These are phyloP conservation scores for Coprinopsis cinerea DNA, from an alignment of 768 basidiomycete species.

Conservation along the genomic window DNA sequence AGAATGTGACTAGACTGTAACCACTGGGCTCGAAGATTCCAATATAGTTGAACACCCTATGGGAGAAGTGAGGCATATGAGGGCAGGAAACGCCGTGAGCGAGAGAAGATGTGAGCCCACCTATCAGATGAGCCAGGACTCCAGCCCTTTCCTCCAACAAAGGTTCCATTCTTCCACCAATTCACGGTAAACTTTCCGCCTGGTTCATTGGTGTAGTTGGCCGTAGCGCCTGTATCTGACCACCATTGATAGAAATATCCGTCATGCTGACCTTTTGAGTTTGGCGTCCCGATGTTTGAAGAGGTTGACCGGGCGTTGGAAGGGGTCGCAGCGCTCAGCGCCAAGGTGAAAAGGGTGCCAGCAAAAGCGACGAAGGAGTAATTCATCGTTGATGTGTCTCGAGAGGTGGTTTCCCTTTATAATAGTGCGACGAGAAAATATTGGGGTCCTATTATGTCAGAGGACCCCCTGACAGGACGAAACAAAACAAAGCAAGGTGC, in stretches of 20 bases:
- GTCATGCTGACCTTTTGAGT: constrained; percentile 23
- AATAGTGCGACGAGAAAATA: too few species aligned
- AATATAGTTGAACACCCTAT: constrained; percentile 30
- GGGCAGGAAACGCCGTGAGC: neutral
- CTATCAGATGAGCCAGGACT: constrained; percentile 25
- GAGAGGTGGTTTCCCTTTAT: too few species aligned
- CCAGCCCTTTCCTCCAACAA: constrained; percentile 35
- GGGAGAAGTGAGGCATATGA: neutral
- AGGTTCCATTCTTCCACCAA: constrained; percentile 25
- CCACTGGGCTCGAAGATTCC: constrained; percentile 32
- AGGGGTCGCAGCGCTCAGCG: too few species aligned
- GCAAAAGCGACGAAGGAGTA: too few species aligned
- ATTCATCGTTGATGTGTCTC: too few species aligned
- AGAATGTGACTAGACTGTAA: constrained; percentile 38
- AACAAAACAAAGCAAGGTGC: too few species aligned
- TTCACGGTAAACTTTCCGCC: constrained; percentile 14
- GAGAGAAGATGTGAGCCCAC: constrained; percentile 4
- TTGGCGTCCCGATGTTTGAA: too few species aligned
- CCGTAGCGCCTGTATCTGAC: constrained; percentile 24
- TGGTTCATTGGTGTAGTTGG: constrained; percentile 19
- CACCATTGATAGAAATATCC: constrained; percentile 35
- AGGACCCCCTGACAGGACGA: too few species aligned
- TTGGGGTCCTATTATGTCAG: too few species aligned
- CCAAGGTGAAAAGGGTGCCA: too few species aligned
- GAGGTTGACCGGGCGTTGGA: too few species aligned